Percentiles rank a stretch among this genome's conserved stretches.
phyloP scores from a whole-genome alignment of 345 rosid species.

The Viola odorata region DNA sequence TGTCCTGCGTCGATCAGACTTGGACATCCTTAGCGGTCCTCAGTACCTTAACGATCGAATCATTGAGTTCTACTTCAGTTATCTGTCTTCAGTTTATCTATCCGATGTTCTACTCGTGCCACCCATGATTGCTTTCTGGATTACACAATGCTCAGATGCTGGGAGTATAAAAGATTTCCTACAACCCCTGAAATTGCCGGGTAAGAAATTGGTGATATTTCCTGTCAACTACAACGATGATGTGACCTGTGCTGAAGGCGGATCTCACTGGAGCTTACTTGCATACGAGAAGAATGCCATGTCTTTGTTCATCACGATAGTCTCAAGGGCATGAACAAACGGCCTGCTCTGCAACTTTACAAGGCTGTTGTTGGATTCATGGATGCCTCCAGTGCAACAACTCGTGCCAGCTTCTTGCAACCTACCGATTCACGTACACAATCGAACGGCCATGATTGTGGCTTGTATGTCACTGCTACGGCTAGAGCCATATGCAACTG shows the following conservation, averaged over 20 bases:
- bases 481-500: constrained; percentile 55
- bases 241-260: constrained; percentile 66
- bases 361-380: constrained; percentile 37
- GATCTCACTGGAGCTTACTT: constrained; percentile 81
- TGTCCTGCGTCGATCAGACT: constrained; percentile 71
- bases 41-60: constrained; percentile 60
- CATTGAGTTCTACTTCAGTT: constrained; percentile 78
- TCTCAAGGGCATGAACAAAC: constrained; percentile 34
- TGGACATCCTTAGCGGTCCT: constrained; percentile 56
- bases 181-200: constrained; percentile 44
- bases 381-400: constrained; percentile 15
- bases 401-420: constrained; percentile 37
- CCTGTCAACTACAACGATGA: constrained; percentile 67
- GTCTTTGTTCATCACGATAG: constrained; percentile 79
- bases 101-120: constrained; percentile 52
- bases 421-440: constrained; percentile 56
- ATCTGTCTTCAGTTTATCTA: constrained; percentile 44
- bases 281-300: constrained; percentile 45
- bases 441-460: constrained; percentile 67
- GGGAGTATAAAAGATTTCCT: constrained; percentile 49
- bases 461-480: constrained; percentile 52
- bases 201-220: constrained; percentile 53
- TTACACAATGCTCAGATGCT: constrained; percentile 53
- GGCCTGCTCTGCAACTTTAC: constrained; percentile 39
- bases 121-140: constrained; percentile 83